Evolutionary conservation across 148 eudicot genomes (phyloP), one percentile per base, ranked within the genome.

Genomic region (Cornus suecica): DNA sequence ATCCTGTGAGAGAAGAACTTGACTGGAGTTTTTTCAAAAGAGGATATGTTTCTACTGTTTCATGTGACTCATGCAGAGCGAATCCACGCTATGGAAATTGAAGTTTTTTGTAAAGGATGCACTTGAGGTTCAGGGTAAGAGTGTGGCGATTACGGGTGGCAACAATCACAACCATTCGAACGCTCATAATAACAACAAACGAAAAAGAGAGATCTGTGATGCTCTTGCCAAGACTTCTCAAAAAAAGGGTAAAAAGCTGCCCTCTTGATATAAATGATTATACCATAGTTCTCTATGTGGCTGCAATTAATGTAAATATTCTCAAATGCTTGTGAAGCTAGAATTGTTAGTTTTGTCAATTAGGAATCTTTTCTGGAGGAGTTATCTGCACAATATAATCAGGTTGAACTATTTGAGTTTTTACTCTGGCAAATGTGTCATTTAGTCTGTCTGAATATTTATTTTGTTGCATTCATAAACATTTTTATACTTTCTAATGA

Each of bases 51-150:
- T n/a, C n/a, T 29, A 72, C 51, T 83, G 42, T 27, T 31, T 48
- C 10, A 15, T 28, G 28, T 70, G 4, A 10, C 4, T 32, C 25
- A 31, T 60, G 62, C 86, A 92, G 97, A 84, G 87, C 29, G 89
- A 92, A 77, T 83, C 90, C 45, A 92, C 94, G 16, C 81, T 90
- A 65, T 80, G 97, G 88, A 86, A 76, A 85, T 79, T 92, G 80
- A 90, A 90, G 84, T 82, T 80, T 56, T 92, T 90, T 60, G 87
- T 88, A 58, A 74, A 77, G 74, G 94, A 88, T 28, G 72, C 73
- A 18, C 72, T 80, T 41, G 82, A 83, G 77, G 70, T 60, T 67
- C 90, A 78, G 74, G 77, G 78, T 20, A 84, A 84, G 73, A 81
- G 66, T 70, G 48, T 78, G 56, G 64, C 80, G 24, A 72, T 77